A percentile compares a stretch with the other conserved stretches of the same genome.
Evolutionary conservation across 129 eudicot species (phyloP).

Genomic region (Calendula officinalis): DNA sequence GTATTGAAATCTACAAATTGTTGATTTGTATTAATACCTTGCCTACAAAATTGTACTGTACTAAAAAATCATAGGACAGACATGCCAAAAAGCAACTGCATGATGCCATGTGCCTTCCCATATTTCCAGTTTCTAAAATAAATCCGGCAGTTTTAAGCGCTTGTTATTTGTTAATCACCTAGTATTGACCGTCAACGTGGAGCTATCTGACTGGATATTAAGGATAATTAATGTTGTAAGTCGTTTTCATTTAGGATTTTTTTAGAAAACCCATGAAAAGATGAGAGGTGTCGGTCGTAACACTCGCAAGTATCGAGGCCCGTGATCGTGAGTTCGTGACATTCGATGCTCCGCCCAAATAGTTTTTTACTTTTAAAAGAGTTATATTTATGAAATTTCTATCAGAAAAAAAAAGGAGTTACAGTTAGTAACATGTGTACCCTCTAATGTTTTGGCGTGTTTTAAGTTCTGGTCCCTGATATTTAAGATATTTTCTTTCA

Average conservation of each 20-base stretch:
- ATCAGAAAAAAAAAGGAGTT: no score
- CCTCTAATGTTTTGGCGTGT: constrained; percentile 1
- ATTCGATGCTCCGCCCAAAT: constrained; percentile 30
- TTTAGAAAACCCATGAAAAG: constrained; percentile 3
- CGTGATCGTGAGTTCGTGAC: constrained; percentile 28
- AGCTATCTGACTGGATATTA: background rate
- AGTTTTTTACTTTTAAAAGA: constrained; percentile 3
- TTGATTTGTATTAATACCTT: no score
- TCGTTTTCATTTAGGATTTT: constrained; percentile 1
- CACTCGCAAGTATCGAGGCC: constrained; percentile 13
- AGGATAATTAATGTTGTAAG: background rate
- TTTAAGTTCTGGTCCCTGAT: background rate
- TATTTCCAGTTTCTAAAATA: constrained; percentile 10
- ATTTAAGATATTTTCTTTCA: background rate
- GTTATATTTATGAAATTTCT: no score
- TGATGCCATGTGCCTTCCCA: constrained; percentile 42
- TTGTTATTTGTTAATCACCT: constrained; percentile 22
- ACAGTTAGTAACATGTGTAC: background rate
- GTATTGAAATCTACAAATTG: no score
- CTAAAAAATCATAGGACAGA: constrained; percentile 24
- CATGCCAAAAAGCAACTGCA: constrained; percentile 41
- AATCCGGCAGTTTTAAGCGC: constrained; percentile 5
- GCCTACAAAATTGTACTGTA: no score
- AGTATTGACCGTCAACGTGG: constrained; percentile 34
- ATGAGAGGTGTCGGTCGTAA: constrained; percentile 29